Percentiles rank a stretch among this genome's conserved stretches.
Conservation (phyloP, 768 basidiomycete species). For the Pisolithus sp. region DNA sequence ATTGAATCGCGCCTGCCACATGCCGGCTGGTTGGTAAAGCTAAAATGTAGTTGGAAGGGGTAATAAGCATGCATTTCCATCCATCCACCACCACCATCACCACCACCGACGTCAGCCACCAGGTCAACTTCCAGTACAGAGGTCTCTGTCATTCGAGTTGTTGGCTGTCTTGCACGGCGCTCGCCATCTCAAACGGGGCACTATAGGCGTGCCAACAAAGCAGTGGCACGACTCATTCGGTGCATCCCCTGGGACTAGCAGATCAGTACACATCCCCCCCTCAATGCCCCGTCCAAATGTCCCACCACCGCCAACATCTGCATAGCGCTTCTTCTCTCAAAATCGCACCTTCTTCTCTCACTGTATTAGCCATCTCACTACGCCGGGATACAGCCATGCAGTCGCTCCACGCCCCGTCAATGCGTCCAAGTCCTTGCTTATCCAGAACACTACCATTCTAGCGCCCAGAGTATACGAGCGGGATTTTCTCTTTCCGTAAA, state of each 20-base stretch:
- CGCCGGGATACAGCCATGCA: slow-evolving; percentile 43
- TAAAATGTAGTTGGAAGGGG: no score
- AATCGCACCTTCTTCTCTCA: slow-evolving; percentile 50
- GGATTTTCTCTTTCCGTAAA: slow-evolving; percentile 52
- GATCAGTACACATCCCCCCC: slow-evolving; percentile 43
- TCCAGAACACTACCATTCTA: slow-evolving; percentile 11
- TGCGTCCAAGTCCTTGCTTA: slow-evolving; percentile 9
- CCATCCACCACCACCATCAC: no score
- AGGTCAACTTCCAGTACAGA: no score
- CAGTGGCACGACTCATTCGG: no score
- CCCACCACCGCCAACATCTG: slow-evolving; percentile 28
- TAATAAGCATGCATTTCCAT: no score
- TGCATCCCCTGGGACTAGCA: slow-evolving; percentile 5
- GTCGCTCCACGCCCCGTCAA: slow-evolving; percentile 12
- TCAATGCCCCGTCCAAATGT: slow-evolving; percentile 28
- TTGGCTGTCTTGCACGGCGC: slow-evolving; percentile 18
- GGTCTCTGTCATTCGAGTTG: slow-evolving; percentile 9
- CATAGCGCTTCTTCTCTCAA: slow-evolving; percentile 44
- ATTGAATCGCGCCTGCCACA: not conserved
- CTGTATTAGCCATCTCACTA: slow-evolving; percentile 50
- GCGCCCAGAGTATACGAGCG: slow-evolving; percentile 40
- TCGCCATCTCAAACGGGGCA: slow-evolving; percentile 22
- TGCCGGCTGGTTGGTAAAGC: no score
- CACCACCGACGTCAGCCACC: not conserved
- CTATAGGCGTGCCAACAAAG: slow-evolving; percentile 7